Conservation (phyloP, 345 rosid species). For the Populus alba region DNA sequence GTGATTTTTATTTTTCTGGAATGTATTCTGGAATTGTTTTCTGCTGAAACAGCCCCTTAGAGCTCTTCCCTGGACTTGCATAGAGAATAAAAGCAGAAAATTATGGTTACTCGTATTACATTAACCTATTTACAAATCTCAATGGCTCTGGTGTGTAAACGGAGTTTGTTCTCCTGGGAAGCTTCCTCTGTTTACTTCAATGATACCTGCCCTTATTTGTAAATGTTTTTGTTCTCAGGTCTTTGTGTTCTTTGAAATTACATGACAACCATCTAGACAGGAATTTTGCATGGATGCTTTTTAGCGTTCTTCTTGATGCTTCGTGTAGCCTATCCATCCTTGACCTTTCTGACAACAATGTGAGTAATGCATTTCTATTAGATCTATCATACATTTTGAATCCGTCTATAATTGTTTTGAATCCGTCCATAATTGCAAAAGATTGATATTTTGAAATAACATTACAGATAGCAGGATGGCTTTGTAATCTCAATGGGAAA, state of each 20-base stretch:
- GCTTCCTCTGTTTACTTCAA: neutral
- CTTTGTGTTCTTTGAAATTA: conserved; percentile 56
- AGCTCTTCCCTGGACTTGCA: neutral
- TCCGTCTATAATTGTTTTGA: neutral
- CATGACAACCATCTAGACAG: conserved; percentile 49
- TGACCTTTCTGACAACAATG: conserved; percentile 82
- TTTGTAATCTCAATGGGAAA: conserved; percentile 52
- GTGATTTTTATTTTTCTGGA: neutral
- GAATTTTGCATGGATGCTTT: conserved; percentile 44
- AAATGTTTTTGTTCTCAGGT: conserved; percentile 42
- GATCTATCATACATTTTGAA: neutral
- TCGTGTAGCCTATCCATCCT: conserved; percentile 52
- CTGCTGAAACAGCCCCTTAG: too few relatives aligned
- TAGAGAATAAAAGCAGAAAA: neutral
- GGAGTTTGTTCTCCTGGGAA: too few relatives aligned
- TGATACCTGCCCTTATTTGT: neutral
- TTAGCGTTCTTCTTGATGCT: conserved; percentile 55
- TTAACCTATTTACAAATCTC: neutral
- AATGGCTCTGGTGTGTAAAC: neutral
- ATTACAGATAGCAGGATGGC: conserved; percentile 79
- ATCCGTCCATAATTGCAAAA: neutral
- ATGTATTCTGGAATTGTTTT: neutral
- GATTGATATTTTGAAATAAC: neutral
- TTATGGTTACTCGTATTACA: neutral
- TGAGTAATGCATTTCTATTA: conserved; percentile 35